These are phyloP conservation scores for Dryadomyces sulphureus DNA, from an alignment of 2,329 filamentous ascomycete species.

Conservation along the genomic window DNA sequence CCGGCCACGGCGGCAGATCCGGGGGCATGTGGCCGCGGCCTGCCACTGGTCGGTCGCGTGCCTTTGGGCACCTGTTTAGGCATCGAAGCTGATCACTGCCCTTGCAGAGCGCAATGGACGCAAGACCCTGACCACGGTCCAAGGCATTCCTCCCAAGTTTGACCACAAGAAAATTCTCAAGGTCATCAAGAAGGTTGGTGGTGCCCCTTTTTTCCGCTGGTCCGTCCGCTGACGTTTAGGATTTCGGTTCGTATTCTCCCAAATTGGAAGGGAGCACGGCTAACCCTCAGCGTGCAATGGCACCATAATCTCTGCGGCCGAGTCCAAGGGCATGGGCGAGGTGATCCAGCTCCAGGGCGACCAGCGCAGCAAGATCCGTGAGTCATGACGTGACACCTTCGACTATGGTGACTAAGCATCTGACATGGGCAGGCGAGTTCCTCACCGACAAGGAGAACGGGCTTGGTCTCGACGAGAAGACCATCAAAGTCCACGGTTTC, in stretches of 20 bases:
- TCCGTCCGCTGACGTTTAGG: constrained; percentile 17
- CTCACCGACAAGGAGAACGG: constrained; percentile 91
- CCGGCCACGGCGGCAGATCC: background rate
- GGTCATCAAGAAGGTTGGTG: constrained; percentile 78
- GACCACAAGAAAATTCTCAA: constrained; percentile 99
- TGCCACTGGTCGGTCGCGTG: background rate
- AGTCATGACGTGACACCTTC: background rate
- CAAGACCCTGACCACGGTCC: constrained; percentile 99
- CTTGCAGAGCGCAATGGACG: constrained; percentile 95
- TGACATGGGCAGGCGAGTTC: constrained; percentile 64
- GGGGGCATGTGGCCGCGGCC: no score
- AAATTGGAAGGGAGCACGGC: no score
- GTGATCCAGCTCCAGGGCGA: constrained; percentile 88
- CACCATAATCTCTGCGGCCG: constrained; percentile 12
- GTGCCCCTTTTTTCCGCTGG: background rate
- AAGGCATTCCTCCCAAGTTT: constrained; percentile 97
- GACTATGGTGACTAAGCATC: no score
- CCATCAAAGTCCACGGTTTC: constrained; percentile 79
- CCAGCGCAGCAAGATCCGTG: constrained; percentile 51
- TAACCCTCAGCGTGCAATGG: constrained; percentile 12
- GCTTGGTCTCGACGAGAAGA: constrained; percentile 86
- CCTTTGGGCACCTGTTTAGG: background rate
- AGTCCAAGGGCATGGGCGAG: constrained; percentile 14
- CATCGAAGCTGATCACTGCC: background rate
- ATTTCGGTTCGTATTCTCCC: constrained; percentile 7